A percentile compares a stretch with the other conserved stretches of the same genome.
These are phyloP conservation scores for Sextonia rubra DNA, from an alignment of 164 flowering plant species.

Conservation along the genomic window DNA sequence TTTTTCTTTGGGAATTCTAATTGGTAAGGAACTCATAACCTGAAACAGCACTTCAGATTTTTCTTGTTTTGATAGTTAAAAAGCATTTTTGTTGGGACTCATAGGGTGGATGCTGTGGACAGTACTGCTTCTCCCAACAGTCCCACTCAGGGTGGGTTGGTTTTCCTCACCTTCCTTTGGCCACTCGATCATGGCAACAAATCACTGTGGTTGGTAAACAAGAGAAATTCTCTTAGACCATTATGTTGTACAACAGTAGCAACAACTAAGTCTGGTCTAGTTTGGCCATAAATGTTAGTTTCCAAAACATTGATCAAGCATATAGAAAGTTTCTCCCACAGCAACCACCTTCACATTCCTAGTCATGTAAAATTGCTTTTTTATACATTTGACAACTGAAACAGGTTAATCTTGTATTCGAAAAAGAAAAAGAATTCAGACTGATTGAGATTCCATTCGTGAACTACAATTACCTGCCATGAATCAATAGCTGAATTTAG, in stretches of 20 bases:
- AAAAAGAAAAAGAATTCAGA: neutral
- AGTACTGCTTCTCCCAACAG: too few species aligned
- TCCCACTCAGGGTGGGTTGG: too few species aligned
- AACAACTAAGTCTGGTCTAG: neutral
- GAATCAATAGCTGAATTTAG: constrained; percentile 92
- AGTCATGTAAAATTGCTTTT: neutral
- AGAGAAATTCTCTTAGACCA: neutral
- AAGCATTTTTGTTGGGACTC: neutral
- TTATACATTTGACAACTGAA: neutral
- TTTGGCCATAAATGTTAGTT: neutral
- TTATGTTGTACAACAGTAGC: neutral
- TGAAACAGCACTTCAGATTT: neutral
- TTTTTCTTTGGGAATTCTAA: neutral
- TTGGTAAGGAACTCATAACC: neutral
- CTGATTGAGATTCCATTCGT: neutral
- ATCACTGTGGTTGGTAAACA: neutral
- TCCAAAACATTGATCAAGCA: neutral
- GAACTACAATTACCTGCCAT: constrained; percentile 70
- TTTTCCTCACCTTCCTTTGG: too few species aligned
- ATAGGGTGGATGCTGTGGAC: too few species aligned
- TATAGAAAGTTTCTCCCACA: neutral
- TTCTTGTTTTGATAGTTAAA: neutral
- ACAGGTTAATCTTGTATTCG: neutral
- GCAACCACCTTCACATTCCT: neutral
- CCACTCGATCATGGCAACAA: too few species aligned